Base-by-base conservation (phyloP, 2,329 filamentous ascomycete genomes). In the Geosmithia flava region DNA sequence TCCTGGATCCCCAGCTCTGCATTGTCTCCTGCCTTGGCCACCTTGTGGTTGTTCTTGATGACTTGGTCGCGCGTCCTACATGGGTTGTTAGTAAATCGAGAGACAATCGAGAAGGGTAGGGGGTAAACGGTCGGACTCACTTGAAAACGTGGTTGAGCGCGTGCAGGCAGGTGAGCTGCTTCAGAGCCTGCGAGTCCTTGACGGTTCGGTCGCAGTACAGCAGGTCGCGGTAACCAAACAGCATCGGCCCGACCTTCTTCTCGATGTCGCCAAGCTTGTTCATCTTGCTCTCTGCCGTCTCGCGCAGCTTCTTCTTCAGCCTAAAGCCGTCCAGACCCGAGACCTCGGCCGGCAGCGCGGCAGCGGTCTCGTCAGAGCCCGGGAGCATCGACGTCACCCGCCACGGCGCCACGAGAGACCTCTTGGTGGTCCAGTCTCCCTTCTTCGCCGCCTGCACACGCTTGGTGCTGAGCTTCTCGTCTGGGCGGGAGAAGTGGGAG, bases 121-220 rank as follows among this genome's bases (percentile, higher is more conserved):
- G 33, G 33, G 33, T 5, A 13, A 13, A 10, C 16, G 30, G 7
- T 17, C 10, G 13, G 13, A 54, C 75, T 61, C 62, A 81, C 78
- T 95, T 96, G 65, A 95, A 82, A 41, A 97, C 74, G 60, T 97
- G 93, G 62, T 97, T 97, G 13, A 97, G 70, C 2, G 84, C 83
- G 64, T 98, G 93, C 1, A 96, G 71, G 55, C 85, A 88, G 16
- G 81, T 74, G 47, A 95, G 68, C 41, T 82, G 79, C 46, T 88
- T 80, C 45, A 97, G 62, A 4, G 72, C 75, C 20, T 76, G 70
- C 1, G 86, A 78, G 59, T 91, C 93, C 16, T 73, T 68, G 2
- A 81, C 65, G 1, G 77, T 87, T 42, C 91, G 76, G 47, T 81
- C 80, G 49, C 83, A 87, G 58, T 85, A 86, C 1, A 96, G 66